These are phyloP conservation scores for Cladosporium phlei DNA, from an alignment of 2,329 filamentous ascomycete species.

Conservation along the genomic window DNA sequence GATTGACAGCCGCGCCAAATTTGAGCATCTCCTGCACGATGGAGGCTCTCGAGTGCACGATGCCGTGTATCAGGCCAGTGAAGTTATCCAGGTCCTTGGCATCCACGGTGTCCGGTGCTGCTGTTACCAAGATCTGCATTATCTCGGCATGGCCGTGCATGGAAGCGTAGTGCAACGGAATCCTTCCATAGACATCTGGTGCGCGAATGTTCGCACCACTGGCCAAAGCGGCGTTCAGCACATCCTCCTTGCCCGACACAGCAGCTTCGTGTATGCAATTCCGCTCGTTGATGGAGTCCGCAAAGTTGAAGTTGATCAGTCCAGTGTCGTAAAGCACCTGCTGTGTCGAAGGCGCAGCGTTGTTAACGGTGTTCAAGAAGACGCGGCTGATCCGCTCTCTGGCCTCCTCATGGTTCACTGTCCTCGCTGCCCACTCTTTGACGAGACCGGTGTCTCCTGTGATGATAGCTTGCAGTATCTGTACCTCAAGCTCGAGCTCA, in stretches of 20 bases:
- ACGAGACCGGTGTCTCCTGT: conserved; percentile 73
- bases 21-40: conserved; percentile 76
- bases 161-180: conserved; percentile 91
- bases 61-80: conserved; percentile 89
- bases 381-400: conserved; percentile 79
- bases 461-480: conserved; percentile 82
- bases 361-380: conserved; percentile 83
- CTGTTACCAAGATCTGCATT: conserved; percentile 26
- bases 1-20: conserved; percentile 78
- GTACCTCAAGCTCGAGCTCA: conserved; percentile 82
- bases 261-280: conserved; percentile 96
- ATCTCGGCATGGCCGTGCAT: conserved; percentile 79
- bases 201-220: conserved; percentile 71
- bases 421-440: conserved; percentile 72
- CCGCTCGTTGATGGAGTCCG: conserved; percentile 95
- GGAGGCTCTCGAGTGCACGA: conserved; percentile 76
- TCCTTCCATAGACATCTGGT: conserved; percentile 88
- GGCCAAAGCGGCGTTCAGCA: conserved; percentile 70
- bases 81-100: conserved; percentile 95
- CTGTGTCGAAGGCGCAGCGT: conserved; percentile 73
- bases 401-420: conserved; percentile 57
- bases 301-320: conserved; percentile 82
- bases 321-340: conserved; percentile 72
- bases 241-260: conserved; percentile 79
- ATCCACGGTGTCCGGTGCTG: conserved; percentile 70